A percentile compares a stretch with the other conserved stretches of the same genome.
These are phyloP conservation scores for Eucalyptus caleyi DNA, from an alignment of 345 rosid genomes.

Conservation along the genomic window DNA sequence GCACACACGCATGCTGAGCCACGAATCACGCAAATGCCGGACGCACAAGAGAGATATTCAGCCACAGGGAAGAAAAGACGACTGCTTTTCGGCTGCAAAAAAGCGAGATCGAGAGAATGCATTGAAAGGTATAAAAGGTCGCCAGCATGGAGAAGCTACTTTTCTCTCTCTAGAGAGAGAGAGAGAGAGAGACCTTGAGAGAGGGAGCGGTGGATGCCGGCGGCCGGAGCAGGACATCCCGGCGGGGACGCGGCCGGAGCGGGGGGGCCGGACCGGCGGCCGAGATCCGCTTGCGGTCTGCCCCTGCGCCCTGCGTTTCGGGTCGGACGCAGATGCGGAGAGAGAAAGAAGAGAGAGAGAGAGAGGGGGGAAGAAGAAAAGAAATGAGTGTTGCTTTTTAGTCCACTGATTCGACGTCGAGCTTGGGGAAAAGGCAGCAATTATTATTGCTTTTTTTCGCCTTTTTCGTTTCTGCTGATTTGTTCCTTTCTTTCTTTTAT, in stretches of 20 bases:
- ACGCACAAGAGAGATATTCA: background rate
- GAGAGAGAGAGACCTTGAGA: background rate
- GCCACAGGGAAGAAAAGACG: background rate
- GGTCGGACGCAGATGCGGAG: background rate
- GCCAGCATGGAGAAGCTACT: background rate
- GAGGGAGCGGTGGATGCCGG: background rate
- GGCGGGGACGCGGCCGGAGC: background rate
- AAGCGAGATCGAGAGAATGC: background rate
- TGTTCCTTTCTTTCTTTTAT: background rate
- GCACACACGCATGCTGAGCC: background rate
- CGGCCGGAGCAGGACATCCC: constrained; percentile 5
- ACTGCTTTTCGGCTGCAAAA: background rate
- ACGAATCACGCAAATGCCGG: background rate
- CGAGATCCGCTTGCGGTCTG: too few relatives aligned
- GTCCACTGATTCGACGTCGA: background rate
- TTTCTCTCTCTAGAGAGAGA: background rate
- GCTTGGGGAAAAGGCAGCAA: background rate
- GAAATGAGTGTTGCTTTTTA: background rate
- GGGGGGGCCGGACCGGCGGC: background rate
- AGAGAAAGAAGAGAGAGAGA: background rate
- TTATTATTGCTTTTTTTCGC: background rate
- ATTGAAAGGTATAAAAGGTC: background rate
- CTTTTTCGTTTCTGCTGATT: background rate
- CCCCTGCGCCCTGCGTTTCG: background rate
- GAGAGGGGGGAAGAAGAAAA: background rate